Evolutionary conservation across 371 early-diverging fungal genomes (phyloP).

Genomic region (Apophysomyces elegans): DNA sequence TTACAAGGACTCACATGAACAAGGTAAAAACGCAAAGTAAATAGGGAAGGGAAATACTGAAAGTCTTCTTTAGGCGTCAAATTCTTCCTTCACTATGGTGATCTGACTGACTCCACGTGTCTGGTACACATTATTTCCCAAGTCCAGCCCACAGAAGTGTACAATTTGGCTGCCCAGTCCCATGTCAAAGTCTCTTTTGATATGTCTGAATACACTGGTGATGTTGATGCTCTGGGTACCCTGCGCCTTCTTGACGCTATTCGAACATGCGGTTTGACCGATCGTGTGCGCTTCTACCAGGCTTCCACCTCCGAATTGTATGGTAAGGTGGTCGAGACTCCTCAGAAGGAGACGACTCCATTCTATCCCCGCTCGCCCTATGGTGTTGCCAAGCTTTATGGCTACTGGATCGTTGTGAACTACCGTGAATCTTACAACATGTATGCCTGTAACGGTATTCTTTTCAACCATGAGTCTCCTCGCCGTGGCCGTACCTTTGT

Average conservation of each 20-base stretch:
- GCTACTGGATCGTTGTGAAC: constrained; percentile 83
- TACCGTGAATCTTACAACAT: constrained; percentile 85
- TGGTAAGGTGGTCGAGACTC: constrained; percentile 83
- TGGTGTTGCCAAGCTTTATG: constrained; percentile 86
- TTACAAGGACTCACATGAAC: constrained; percentile 69
- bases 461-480: constrained; percentile 90
- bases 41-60: not conserved
- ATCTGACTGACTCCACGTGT: constrained; percentile 84
- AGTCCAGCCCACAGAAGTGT: constrained; percentile 80
- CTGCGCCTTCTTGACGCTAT: constrained; percentile 83
- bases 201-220: constrained; percentile 89
- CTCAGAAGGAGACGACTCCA: constrained; percentile 85
- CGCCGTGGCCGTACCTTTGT: constrained; percentile 86
- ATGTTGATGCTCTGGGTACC: constrained; percentile 86
- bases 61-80: constrained; percentile 55
- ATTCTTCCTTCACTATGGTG: constrained; percentile 86
- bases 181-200: constrained; percentile 91
- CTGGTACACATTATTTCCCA: constrained; percentile 78
- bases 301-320: constrained; percentile 84
- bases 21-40: constrained; percentile 34
- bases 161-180: constrained; percentile 81
- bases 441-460: constrained; percentile 86
- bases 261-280: constrained; percentile 75
- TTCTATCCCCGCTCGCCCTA: constrained; percentile 90
- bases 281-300: constrained; percentile 83